A percentile compares a stretch with the other conserved stretches of the same genome.
These are phyloP conservation scores for Simplicillium aogashimaense DNA, from an alignment of 2,329 filamentous ascomycete species.

Conservation along the genomic window DNA sequence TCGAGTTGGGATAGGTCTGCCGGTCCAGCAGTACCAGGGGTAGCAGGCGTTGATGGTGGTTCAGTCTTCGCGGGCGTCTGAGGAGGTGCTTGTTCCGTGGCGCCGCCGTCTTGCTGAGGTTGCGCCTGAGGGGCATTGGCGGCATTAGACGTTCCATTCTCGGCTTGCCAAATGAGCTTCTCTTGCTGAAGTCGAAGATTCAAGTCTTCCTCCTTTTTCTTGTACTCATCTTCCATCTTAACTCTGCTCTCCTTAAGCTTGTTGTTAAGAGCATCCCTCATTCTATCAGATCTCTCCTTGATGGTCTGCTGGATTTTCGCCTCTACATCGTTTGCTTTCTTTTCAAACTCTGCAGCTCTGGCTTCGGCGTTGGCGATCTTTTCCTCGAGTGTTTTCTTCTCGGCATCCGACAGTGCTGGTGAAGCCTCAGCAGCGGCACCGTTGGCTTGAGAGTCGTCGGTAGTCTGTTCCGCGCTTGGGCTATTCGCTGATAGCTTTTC, in stretches of 20 bases:
- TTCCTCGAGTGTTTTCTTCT: constrained; percentile 51
- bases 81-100: constrained; percentile 8
- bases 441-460: constrained; percentile 11
- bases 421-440: constrained; percentile 11
- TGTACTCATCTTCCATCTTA: constrained; percentile 40
- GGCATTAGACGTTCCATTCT: constrained; percentile 24
- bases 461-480: constrained; percentile 9
- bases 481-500: constrained; percentile 27
- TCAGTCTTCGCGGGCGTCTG: constrained; percentile 10
- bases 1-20: constrained; percentile 37
- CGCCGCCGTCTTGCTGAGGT: neutral
- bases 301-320: constrained; percentile 49
- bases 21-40: constrained; percentile 24
- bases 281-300: constrained; percentile 56
- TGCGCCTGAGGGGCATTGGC: constrained; percentile 9
- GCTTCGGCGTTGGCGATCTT: constrained; percentile 51
- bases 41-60: constrained; percentile 18
- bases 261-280: constrained; percentile 58
- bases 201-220: constrained; percentile 41
- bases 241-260: constrained; percentile 59
- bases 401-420: constrained; percentile 39
- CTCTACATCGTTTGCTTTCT: constrained; percentile 55
- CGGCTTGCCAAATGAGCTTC: constrained; percentile 50
- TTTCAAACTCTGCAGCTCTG: constrained; percentile 53
- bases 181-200: constrained; percentile 53